phyloP scores from a whole-genome alignment of 2,329 filamentous ascomycete species.

The Exophiala dermatitidis region DNA sequence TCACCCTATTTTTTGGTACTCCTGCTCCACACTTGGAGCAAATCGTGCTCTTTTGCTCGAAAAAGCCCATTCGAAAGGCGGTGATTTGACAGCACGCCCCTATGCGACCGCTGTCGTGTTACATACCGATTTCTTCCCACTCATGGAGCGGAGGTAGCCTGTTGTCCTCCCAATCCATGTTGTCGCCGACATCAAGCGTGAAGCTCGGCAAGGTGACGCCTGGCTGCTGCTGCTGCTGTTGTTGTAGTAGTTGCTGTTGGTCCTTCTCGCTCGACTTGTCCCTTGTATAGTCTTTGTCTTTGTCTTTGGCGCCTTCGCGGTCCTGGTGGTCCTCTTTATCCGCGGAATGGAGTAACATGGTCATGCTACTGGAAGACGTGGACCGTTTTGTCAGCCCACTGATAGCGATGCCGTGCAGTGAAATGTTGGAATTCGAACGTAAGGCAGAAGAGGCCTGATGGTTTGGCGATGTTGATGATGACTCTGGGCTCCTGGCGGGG shows the following conservation, averaged over 20 bases:
- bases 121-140: conserved; percentile 23
- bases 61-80: too few species aligned
- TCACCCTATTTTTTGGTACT: too few species aligned
- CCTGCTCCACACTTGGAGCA: too few species aligned
- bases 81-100: too few species aligned
- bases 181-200: conserved; percentile 21
- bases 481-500: not conserved
- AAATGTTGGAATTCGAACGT: not conserved
- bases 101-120: not conserved
- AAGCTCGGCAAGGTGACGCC: conserved; percentile 25
- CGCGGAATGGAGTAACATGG: conserved; percentile 9
- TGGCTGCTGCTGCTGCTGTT: conserved; percentile 1
- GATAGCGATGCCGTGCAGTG: not conserved
- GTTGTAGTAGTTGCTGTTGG: not conserved
- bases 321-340: conserved; percentile 5
- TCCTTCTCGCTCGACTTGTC: conserved; percentile 9
- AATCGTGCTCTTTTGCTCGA: too few species aligned
- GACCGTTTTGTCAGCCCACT: conserved; percentile 5
- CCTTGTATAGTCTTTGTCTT: conserved; percentile 11
- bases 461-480: not conserved
- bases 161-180: conserved; percentile 24
- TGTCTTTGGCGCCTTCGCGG: conserved; percentile 8
- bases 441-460: not conserved
- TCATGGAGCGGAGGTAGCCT: conserved; percentile 25
- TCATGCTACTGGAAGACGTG: conserved; percentile 2